phyloP scores from a whole-genome alignment of 495 filamentous ascomycete genomes.

The Lasiosphaeris hirsuta region DNA sequence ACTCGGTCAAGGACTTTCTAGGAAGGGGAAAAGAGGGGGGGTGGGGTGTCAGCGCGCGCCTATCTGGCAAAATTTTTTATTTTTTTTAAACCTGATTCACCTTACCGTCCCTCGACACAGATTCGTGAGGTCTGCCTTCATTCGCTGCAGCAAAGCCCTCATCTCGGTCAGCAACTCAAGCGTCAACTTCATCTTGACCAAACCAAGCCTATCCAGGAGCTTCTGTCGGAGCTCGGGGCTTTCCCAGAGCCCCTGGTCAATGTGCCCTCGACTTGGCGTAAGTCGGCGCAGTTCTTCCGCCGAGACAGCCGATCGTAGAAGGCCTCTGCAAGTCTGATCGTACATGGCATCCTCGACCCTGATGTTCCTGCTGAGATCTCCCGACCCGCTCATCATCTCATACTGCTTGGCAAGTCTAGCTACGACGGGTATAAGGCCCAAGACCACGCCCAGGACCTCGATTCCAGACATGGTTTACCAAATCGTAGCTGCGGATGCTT shows the following conservation, averaged over 20 bases:
- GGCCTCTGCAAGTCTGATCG: not conserved
- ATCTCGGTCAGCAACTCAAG: not conserved
- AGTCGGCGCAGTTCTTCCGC: not conserved
- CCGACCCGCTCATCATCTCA: not conserved
- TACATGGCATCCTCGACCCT: not conserved
- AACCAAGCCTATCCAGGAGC: not conserved
- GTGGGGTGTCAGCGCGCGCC: too few species aligned
- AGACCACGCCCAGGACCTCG: too few species aligned
- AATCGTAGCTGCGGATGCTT: too few species aligned
- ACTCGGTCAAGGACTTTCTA: not conserved
- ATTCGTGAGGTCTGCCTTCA: not conserved
- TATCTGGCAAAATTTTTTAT: too few species aligned
- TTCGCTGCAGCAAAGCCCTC: not conserved
- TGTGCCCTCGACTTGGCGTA: not conserved
- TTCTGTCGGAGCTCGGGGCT: not conserved
- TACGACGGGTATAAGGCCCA: too few species aligned
- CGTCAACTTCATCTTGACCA: not conserved
- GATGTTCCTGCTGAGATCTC: not conserved
- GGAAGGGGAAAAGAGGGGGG: not conserved
- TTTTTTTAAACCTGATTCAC: too few species aligned
- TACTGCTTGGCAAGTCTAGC: too few species aligned
- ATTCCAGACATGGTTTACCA: too few species aligned
- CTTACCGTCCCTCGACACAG: not conserved
- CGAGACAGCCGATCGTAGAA: not conserved
- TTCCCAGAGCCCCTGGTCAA: not conserved